Evolutionary conservation across 192 early-diverging fungal species (phyloP).

Genomic region (Backusella tarrabulga): DNA sequence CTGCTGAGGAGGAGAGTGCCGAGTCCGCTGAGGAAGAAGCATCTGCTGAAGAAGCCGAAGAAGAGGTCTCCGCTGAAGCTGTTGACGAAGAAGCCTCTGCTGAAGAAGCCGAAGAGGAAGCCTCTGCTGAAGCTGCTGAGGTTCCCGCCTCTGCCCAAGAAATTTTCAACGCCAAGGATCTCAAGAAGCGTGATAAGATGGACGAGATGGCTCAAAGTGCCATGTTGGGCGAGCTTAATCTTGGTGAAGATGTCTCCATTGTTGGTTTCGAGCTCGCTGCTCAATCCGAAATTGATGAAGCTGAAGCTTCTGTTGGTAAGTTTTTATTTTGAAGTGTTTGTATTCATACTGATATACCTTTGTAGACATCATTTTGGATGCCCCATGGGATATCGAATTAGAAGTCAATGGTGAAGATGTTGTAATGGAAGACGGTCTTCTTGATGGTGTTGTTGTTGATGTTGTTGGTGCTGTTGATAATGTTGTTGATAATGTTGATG

Average conservation of each 20-base stretch:
- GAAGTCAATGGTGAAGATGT: background rate
- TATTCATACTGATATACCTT: background rate
- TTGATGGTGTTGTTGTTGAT: background rate
- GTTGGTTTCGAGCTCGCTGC: background rate
- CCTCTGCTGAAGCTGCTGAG: background rate
- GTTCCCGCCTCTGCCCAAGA: background rate
- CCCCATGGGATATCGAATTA: background rate
- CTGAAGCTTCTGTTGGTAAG: background rate
- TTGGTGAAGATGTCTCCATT: background rate
- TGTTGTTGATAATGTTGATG: background rate
- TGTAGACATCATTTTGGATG: background rate
- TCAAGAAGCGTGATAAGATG: slow-evolving; percentile 7
- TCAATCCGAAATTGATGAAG: background rate
- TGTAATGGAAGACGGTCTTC: background rate
- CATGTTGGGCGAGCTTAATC: background rate
- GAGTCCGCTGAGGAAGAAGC: background rate
- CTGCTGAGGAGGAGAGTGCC: background rate
- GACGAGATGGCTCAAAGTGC: background rate
- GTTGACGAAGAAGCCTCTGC: background rate
- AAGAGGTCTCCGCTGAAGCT: background rate
- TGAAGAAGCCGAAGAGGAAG: background rate
- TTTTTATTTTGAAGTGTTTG: background rate
- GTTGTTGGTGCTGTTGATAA: background rate
- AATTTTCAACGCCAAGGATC: background rate
- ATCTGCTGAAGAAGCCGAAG: background rate